Evolutionary conservation across 345 rosid genomes (phyloP).

Genomic region (Camelina hispida): DNA sequence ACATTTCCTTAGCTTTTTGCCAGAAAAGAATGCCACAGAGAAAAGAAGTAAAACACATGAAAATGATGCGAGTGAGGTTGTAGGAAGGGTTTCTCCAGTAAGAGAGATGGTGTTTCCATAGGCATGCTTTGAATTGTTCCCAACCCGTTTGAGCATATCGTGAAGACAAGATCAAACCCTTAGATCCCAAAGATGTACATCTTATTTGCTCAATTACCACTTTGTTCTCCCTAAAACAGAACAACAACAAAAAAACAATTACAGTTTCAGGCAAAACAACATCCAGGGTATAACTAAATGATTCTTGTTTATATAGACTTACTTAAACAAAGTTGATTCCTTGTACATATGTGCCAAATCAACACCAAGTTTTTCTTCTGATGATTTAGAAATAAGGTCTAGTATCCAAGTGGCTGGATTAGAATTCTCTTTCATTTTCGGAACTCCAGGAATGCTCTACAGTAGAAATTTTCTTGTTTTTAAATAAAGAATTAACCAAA

Average conservation of each 20-base stretch:
- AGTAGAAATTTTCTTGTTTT: not conserved
- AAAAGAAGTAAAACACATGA: constrained; percentile 38
- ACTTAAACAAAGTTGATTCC: constrained; percentile 47
- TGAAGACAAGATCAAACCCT: constrained; percentile 42
- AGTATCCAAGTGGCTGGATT: constrained; percentile 67
- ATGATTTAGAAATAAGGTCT: constrained; percentile 49
- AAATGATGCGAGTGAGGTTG: constrained; percentile 52
- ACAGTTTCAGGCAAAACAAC: not conserved
- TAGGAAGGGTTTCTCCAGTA: constrained; percentile 69
- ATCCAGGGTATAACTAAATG: not conserved
- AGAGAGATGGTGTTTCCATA: constrained; percentile 65
- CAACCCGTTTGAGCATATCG: constrained; percentile 48
- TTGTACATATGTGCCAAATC: constrained; percentile 46
- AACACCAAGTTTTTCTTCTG: constrained; percentile 49
- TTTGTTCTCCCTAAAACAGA: constrained; percentile 42
- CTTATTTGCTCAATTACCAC: constrained; percentile 39
- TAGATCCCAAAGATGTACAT: constrained; percentile 39
- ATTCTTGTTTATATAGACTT: constrained; percentile 17
- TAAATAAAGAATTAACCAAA: not conserved
- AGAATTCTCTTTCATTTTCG: constrained; percentile 47
- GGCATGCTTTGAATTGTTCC: constrained; percentile 60
- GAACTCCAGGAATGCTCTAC: constrained; percentile 48
- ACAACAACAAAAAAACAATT: not conserved
- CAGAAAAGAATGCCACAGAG: constrained; percentile 55
- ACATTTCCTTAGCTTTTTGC: constrained; percentile 60